phyloP scores from a whole-genome alignment of 352 stramenopile species.

The Phytophthora nicotianae region DNA sequence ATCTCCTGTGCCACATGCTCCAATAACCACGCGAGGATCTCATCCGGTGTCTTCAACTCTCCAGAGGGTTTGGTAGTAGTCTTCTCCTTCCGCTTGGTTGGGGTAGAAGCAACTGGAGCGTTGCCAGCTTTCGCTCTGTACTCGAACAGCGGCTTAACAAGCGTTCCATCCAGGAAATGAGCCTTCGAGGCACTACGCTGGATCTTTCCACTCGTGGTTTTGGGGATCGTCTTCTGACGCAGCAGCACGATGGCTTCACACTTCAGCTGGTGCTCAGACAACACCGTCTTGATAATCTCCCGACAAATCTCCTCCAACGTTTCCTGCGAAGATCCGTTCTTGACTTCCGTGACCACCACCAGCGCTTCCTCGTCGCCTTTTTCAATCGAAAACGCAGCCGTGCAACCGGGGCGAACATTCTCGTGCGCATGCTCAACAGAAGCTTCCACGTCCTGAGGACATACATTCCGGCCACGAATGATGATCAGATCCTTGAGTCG shows the following conservation, averaged over 20 bases:
- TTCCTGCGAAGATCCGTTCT: slow-evolving; percentile 60
- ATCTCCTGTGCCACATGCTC: slow-evolving; percentile 68
- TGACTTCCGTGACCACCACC: slow-evolving; percentile 80
- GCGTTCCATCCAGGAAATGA: slow-evolving; percentile 51
- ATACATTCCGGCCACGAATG: slow-evolving; percentile 81
- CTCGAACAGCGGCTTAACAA: slow-evolving; percentile 58
- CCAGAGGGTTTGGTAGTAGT: slow-evolving; percentile 21
- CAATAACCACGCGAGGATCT: slow-evolving; percentile 78
- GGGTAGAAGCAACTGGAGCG: slow-evolving; percentile 4
- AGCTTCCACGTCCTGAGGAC: slow-evolving; percentile 77
- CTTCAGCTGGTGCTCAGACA: slow-evolving; percentile 73
- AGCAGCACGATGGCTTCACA: slow-evolving; percentile 80
- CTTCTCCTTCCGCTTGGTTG: slow-evolving; percentile 21
- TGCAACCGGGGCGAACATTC: slow-evolving; percentile 73
- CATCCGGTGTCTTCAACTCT: slow-evolving; percentile 61
- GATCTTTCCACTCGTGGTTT: slow-evolving; percentile 89
- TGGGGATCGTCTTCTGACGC: slow-evolving; percentile 70
- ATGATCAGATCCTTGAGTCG: slow-evolving; percentile 88
- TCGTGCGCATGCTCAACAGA: slow-evolving; percentile 71
- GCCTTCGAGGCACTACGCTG: slow-evolving; percentile 71
- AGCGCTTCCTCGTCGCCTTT: slow-evolving; percentile 78
- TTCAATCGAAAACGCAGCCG: slow-evolving; percentile 81
- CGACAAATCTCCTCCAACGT: slow-evolving; percentile 59
- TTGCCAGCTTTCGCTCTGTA: slow-evolving; percentile 50
- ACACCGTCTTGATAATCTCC: slow-evolving; percentile 68